These are phyloP conservation scores for Pilobolus umbonatus DNA, from an alignment of 192 early-diverging fungal genomes.

Conservation along the genomic window DNA sequence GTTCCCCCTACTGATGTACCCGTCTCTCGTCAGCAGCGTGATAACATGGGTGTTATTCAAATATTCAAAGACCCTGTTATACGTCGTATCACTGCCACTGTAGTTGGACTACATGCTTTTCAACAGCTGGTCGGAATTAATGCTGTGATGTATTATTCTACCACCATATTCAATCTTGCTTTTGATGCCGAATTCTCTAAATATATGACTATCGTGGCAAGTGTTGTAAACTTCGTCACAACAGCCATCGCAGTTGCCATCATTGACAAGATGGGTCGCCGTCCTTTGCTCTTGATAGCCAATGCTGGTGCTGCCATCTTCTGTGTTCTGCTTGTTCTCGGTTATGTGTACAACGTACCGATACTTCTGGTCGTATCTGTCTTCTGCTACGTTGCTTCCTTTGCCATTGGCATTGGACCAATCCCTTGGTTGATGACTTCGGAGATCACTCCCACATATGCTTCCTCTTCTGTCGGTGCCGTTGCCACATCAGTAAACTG, in stretches of 20 bases:
- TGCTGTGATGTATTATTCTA: slow-evolving; percentile 79
- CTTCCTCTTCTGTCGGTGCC: slow-evolving; percentile 61
- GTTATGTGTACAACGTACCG: slow-evolving; percentile 46
- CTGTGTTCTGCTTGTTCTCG: slow-evolving; percentile 42
- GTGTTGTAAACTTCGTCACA: slow-evolving; percentile 51
- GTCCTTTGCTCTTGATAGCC: slow-evolving; percentile 11
- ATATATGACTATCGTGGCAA: slow-evolving; percentile 55
- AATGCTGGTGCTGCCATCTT: slow-evolving; percentile 7
- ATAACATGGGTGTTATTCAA: slow-evolving; percentile 32
- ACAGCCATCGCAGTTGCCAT: slow-evolving; percentile 51
- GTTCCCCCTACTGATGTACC: not conserved
- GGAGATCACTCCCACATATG: slow-evolving; percentile 70
- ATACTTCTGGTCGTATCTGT: slow-evolving; percentile 58
- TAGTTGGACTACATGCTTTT: slow-evolving; percentile 60
- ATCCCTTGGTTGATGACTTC: slow-evolving; percentile 78
- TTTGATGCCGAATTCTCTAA: slow-evolving; percentile 52
- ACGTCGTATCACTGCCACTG: slow-evolving; percentile 54
- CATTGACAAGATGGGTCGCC: slow-evolving; percentile 50
- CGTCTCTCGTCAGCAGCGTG: not conserved
- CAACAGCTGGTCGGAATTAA: slow-evolving; percentile 86
- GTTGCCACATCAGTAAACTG: slow-evolving; percentile 73
- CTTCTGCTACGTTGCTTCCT: slow-evolving; percentile 72
- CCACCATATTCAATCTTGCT: slow-evolving; percentile 65
- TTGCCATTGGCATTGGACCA: slow-evolving; percentile 74
- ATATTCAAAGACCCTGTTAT: slow-evolving; percentile 55